These are phyloP conservation scores for Phytophthora multivora DNA, from an alignment of 352 stramenopile genomes.

Conservation along the genomic window DNA sequence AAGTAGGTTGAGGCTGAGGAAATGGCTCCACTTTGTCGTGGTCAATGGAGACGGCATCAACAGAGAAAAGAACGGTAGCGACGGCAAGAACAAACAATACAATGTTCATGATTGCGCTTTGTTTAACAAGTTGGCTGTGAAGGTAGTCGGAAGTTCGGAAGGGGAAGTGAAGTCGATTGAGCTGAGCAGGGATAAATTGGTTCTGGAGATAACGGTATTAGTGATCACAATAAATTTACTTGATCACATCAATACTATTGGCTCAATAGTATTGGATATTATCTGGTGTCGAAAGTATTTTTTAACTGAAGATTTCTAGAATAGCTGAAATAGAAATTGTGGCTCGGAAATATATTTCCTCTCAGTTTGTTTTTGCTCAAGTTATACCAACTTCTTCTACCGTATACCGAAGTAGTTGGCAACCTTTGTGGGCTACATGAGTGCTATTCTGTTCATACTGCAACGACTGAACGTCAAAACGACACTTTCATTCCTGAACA, in stretches of 20 bases:
- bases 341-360: too few relatives aligned
- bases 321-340: too few relatives aligned
- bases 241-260: background rate
- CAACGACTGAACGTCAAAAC: too few relatives aligned
- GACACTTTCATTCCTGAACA: background rate
- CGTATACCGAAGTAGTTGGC: too few relatives aligned
- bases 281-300: too few relatives aligned
- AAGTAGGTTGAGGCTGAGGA: background rate
- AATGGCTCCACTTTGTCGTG: slow-evolving; percentile 2
- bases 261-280: background rate
- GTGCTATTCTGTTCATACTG: too few relatives aligned
- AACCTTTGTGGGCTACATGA: too few relatives aligned
- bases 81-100: background rate
- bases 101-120: background rate
- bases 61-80: background rate
- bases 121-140: background rate
- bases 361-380: background rate
- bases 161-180: background rate
- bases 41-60: background rate
- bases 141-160: background rate
- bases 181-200: background rate
- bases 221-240: too few relatives aligned
- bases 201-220: background rate
- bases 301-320: too few relatives aligned
- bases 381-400: background rate